Evolutionary conservation across 441 rosid species (phyloP), one percentile per base, ranked within the genome.

Genomic region (Pelargonium cotyledonis): DNA sequence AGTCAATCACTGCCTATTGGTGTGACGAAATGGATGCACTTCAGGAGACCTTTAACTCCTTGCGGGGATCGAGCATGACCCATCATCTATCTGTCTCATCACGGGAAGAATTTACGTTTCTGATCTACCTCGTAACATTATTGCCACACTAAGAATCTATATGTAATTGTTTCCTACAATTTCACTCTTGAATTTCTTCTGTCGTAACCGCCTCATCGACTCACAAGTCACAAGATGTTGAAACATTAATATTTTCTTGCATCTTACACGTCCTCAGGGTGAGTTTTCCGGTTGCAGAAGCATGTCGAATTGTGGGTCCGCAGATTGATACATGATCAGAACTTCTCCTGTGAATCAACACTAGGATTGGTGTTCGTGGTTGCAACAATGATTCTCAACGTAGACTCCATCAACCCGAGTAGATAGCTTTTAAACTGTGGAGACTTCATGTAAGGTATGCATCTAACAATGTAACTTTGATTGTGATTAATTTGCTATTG

Each of bases 61-160:
- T 96, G 98, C 5, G 86, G 83, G 40, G 79, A 87, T 81, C 90
- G 97, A 77, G 96, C 97, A 49, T 94, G 98, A 97, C 80, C 96
- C 60, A 94, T 94, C 69, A 88, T 89, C 69, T 94, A 91, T 91
- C 89, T 76, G 79, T 84, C 72, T 83, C 90, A 18, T 89, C 98
- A 68, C 89, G 93, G 98, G 91, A 26, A 84, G 91, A 73, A 70
- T 66, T 74, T 26, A 29, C 18, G 2, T 63, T 23, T 23, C n/a
- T n/a, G n/a, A n/a, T n/a, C n/a, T n/a, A n/a, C n/a, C n/a, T n/a
- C n/a, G n/a, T n/a, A n/a, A n/a, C n/a, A n/a, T n/a, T n/a, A n/a
- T n/a, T n/a, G n/a, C n/a, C n/a, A n/a, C n/a, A n/a, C n/a, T n/a
- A n/a, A n/a, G n/a, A n/a, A n/a, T n/a, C n/a, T n/a, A n/a, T 44